phyloP scores from a whole-genome alignment of 2,329 filamentous ascomycete genomes.

The Pestalotiopsis sp. region DNA sequence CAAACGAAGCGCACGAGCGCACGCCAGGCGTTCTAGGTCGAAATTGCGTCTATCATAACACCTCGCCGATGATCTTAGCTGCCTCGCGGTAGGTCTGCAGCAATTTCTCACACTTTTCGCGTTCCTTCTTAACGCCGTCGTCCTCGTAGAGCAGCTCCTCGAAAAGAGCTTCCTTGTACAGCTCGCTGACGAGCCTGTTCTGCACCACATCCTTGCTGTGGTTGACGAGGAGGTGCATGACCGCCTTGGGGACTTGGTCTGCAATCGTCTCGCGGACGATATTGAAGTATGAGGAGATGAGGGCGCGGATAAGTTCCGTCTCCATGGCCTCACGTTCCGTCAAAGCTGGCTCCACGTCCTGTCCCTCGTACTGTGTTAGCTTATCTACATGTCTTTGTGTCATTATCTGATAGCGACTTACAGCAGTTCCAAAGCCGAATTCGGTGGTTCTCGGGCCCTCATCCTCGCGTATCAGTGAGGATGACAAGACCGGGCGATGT shows the following conservation, averaged over 20 bases:
- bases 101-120: constrained; percentile 97
- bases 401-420: constrained; percentile 45
- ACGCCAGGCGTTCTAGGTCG: constrained; percentile 2
- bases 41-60: constrained; percentile 59
- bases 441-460: constrained; percentile 39
- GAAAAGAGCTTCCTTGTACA: constrained; percentile 91
- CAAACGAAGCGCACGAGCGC: neutral
- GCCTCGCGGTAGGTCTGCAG: constrained; percentile 96
- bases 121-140: constrained; percentile 94
- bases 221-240: constrained; percentile 98
- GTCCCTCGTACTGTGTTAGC: constrained; percentile 42
- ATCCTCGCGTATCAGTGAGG: constrained; percentile 29
- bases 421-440: constrained; percentile 54
- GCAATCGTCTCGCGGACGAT: constrained; percentile 99
- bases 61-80: constrained; percentile 96
- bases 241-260: constrained; percentile 96
- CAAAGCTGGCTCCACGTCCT: constrained; percentile 78
- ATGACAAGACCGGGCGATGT: constrained; percentile 48
- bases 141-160: constrained; percentile 96
- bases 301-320: constrained; percentile 92
- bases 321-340: constrained; percentile 97
- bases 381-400: constrained; percentile 11
- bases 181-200: constrained; percentile 90
- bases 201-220: constrained; percentile 98
- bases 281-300: constrained; percentile 99